Evolutionary conservation across 2,329 filamentous ascomycete species (phyloP).

Genomic region (Didymella glomerata): DNA sequence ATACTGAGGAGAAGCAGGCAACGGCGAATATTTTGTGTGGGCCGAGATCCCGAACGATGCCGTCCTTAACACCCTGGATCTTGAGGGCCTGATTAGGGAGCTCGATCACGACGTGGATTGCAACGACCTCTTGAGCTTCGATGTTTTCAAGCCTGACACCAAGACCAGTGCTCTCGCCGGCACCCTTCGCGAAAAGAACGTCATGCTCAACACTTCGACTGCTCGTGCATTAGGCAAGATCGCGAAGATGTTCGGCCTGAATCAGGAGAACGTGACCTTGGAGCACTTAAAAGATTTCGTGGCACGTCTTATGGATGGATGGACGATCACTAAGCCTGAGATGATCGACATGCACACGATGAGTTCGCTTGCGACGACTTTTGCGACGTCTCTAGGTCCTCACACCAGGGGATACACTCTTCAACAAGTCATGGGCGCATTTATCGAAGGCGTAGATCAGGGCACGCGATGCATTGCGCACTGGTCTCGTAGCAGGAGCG

Average conservation of each 20-base stretch:
- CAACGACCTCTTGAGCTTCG: not conserved
- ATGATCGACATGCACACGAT: not conserved
- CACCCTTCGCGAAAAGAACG: constrained; percentile 2
- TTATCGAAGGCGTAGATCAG: constrained; percentile 10
- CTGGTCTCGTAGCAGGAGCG: constrained; percentile 5
- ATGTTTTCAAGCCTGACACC: not conserved
- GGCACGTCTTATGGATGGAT: constrained; percentile 11
- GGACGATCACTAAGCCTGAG: not conserved
- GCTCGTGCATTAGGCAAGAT: constrained; percentile 5
- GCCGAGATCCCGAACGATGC: not conserved
- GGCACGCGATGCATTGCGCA: constrained; percentile 2
- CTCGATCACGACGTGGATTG: constrained; percentile 4
- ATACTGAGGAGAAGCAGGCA: not conserved
- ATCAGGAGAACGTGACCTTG: not conserved
- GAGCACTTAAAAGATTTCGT: constrained; percentile 16
- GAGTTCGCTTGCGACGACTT: constrained; percentile 3
- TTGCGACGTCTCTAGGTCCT: constrained; percentile 13
- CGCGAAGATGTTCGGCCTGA: constrained; percentile 10
- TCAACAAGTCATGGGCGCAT: constrained; percentile 13
- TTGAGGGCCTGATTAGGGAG: not conserved
- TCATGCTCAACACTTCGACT: not conserved
- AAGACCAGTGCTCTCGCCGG: not conserved
- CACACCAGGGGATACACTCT: not conserved
- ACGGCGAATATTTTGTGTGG: constrained; percentile 6
- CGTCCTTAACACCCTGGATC: not conserved